Percentiles rank a stretch among this genome's conserved stretches.
These are phyloP conservation scores for Auriscalpium vulgare DNA, from an alignment of 768 basidiomycete genomes.

Conservation along the genomic window DNA sequence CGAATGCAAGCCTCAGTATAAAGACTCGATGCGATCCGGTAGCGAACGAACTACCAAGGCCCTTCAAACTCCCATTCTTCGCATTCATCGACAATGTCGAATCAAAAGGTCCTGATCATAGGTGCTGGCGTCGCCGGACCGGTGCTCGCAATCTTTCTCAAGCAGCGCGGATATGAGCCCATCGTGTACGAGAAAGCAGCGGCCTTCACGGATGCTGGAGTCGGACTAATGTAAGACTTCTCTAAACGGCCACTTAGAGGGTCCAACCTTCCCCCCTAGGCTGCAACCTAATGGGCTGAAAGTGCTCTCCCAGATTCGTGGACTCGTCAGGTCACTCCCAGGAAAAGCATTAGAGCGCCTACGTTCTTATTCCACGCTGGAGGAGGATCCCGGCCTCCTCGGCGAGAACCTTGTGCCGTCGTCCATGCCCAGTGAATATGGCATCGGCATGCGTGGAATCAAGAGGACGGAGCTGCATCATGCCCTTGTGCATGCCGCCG, in stretches of 20 bases:
- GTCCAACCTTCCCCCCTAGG: background rate
- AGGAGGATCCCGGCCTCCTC: conserved; percentile 22
- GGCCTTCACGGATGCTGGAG: conserved; percentile 4
- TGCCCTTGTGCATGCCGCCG: conserved; percentile 24
- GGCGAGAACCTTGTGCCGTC: conserved; percentile 19
- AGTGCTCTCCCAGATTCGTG: conserved; percentile 7
- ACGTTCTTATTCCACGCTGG: conserved; percentile 11
- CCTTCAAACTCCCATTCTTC: too few species aligned
- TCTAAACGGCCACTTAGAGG: too few species aligned
- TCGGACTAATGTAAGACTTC: conserved; percentile 9
- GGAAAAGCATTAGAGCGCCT: background rate
- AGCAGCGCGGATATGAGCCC: conserved; percentile 10
- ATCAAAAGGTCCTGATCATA: conserved; percentile 11
- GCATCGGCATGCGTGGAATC: conserved; percentile 25
- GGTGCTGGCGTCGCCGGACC: conserved; percentile 13
- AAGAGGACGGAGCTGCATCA: conserved; percentile 24
- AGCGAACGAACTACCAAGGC: too few species aligned
- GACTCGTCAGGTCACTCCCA: conserved; percentile 3
- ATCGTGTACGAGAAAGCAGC: conserved; percentile 11
- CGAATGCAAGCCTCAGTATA: too few species aligned
- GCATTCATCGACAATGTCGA: background rate
- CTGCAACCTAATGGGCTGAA: conserved; percentile 13
- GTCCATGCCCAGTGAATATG: conserved; percentile 14
- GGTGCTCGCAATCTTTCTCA: conserved; percentile 16
- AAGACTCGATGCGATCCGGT: too few species aligned